Percentiles rank a stretch among this genome's conserved stretches.
Evolutionary conservation across 495 filamentous ascomycete species (phyloP).

Genomic region (Massariosphaeria phaeospora): DNA sequence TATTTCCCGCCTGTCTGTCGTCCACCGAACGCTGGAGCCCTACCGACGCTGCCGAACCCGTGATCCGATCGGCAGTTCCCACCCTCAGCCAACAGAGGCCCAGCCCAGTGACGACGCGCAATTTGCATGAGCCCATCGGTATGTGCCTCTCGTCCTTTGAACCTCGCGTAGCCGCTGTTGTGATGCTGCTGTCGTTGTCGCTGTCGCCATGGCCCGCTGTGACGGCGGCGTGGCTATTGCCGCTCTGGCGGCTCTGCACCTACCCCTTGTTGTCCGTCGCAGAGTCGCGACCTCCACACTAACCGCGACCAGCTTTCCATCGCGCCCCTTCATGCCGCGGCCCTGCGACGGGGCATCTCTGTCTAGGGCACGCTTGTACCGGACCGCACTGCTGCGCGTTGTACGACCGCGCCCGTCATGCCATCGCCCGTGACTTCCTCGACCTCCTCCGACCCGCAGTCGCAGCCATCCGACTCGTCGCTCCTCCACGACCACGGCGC

Average conservation of each 20-base stretch:
- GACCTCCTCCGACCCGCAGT: conserved; percentile 2
- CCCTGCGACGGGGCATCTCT: conserved; percentile 10
- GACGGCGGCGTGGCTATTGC: conserved; percentile 8
- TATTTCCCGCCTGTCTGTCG: conserved; percentile 15
- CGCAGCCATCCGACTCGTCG: conserved; percentile 6
- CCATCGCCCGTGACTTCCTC: conserved; percentile 23
- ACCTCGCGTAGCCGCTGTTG: conserved; percentile 1
- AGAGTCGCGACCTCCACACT: conserved; percentile 15
- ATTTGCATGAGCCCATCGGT: conserved; percentile 30
- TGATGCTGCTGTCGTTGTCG: conserved; percentile 1
- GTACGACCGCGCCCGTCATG: conserved; percentile 11
- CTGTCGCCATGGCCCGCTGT: not conserved
- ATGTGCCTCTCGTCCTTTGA: conserved; percentile 11
- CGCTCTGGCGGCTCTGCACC: too few relatives aligned
- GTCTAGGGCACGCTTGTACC: conserved; percentile 12
- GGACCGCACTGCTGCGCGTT: conserved; percentile 1
- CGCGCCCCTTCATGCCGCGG: conserved; percentile 17
- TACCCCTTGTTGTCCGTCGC: conserved; percentile 20
- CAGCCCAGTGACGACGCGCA: conserved; percentile 32
- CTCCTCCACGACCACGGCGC: conserved; percentile 12
- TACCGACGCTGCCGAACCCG: conserved; percentile 5
- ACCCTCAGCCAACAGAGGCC: conserved; percentile 29
- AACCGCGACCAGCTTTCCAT: conserved; percentile 6
- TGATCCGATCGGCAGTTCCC: conserved; percentile 27
- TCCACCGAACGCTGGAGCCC: too few relatives aligned